Base-by-base conservation (phyloP, 805 yeast species). In the Lipomyces orientalis region DNA sequence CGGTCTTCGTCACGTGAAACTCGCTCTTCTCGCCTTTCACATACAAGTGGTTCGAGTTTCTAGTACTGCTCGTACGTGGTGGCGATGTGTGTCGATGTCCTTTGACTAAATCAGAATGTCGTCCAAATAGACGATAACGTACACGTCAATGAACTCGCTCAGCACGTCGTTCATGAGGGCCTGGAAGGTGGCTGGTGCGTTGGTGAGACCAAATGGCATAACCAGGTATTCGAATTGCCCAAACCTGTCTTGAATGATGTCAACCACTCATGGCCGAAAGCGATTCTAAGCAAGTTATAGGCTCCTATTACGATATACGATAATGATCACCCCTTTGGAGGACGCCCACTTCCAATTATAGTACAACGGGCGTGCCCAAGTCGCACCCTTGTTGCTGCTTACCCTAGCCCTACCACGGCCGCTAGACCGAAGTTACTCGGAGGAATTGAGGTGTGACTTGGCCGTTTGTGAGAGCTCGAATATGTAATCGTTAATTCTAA, bases 181-280 rank as follows among this genome's bases (percentile, higher is more conserved):
- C 57, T 75, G 77, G 65, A 76, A 75, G 0, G 73, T 64, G 2
- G 75, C 69, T 0, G 77, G 76, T 1, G 75, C 76, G 62, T 72
- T 74, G n/a, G 67, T 54, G 37, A 74, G 58, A 1, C 77, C 78
- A 57, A 75, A 74, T 0, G 78, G 78, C 76, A 76, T 73, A 14
- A 74, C 76, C 4, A 34, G 59, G 68, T 70, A 76, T 55, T 76
- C 72, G 61, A 60, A 75, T 12, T 62, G 65, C 14, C 77, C 78
- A 10, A n/a, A 10, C 9, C 54, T 56, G 37, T 54, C 55, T 19
- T 62, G 61, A 31, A 73, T 10, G 70, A 74, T 5, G 69, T 74
- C 43, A 75, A 67, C 39, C n/a, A 19, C 16, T 51, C 60, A 43
- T 65, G 61, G 8, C 37, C 64, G 25, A 39, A 43, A 12, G 22